Evolutionary conservation across 129 eudicot genomes (phyloP), one percentile per base, ranked within the genome.

Genomic region (Kitagawia praeruptora): DNA sequence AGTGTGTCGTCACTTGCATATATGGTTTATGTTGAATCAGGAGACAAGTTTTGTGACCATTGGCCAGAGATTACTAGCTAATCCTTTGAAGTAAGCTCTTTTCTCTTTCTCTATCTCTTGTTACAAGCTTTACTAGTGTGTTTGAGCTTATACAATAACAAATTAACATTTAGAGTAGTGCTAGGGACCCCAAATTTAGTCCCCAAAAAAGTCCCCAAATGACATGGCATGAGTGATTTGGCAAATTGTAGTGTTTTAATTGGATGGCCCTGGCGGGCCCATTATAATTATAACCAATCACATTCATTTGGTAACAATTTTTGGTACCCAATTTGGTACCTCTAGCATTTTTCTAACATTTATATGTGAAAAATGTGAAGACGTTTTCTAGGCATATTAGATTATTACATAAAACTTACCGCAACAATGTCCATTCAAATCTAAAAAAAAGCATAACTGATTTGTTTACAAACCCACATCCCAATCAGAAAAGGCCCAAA

Each of bases 1-100:
- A 90, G 97, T 92, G 97, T 95, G 89, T 95, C 98, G 61, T 95
- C 98, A 82, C 93, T 95, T 84, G 98, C 97, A 64, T 92, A n/a
- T n/a, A n/a, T n/a, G 98, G 98, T 95, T 95, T 82, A 95, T 92
- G 98, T 92, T 96, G 18, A 90, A 89, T 85, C 99, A 95, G 77
- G 97, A 95, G 89, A 92, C 97, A 5, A 95, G 97, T 85, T 95
- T 95, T 82, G 99, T 95, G 3, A 95, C 97, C 5, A 92, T 95
- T 82, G 99, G 97, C 76, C 99, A 95, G 78, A 89, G 99, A 81
- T 80, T 95, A 83, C 78, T 95, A 79, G 99, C 97, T 74, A 92
- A 90, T 78, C 97, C 99, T 70, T 85, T 95, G 80, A 95, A 90
- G 98, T 93, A 87, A 87, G 90, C 64, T 81, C 71, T 79, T 64